phyloP scores from a whole-genome alignment of 1,139 yeast species.

The Ogataea hybrid region DNA sequence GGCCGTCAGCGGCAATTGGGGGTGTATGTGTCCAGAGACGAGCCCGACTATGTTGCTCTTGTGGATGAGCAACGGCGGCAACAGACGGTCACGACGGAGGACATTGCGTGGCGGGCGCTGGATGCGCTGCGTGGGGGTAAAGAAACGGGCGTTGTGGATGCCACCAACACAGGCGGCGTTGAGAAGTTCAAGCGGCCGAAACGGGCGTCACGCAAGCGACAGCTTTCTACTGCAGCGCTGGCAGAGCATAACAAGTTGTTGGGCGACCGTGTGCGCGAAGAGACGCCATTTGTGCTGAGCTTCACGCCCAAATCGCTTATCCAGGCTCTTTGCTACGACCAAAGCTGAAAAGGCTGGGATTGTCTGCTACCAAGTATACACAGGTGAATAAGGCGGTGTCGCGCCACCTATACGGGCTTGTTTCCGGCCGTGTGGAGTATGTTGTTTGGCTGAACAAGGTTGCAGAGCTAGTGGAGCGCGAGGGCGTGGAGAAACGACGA shows the following conservation, averaged over 20 bases:
- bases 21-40: conserved; percentile 5
- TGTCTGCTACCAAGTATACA: conserved; percentile 25
- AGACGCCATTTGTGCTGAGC: conserved; percentile 7
- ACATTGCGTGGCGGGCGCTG: conserved; percentile 11
- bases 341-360: conserved; percentile 19
- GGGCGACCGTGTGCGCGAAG: conserved; percentile 3
- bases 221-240: conserved; percentile 26
- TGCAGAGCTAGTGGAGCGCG: conserved; percentile 26
- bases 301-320: conserved; percentile 29
- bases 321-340: conserved; percentile 31
- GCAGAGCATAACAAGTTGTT: conserved; percentile 16
- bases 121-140: conserved; percentile 20
- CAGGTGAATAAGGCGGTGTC: conserved; percentile 29
- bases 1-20: conserved; percentile 19
- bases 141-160: conserved; percentile 5
- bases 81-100: conserved; percentile 3
- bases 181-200: conserved; percentile 13
- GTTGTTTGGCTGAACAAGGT: conserved; percentile 24
- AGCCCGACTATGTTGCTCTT: conserved; percentile 6
- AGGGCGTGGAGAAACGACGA: conserved; percentile 16
- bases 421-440: conserved; percentile 17
- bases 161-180: not conserved
- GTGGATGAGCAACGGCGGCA: conserved; percentile 9
- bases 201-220: conserved; percentile 5
- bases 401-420: conserved; percentile 23